Conservation (phyloP, 129 eudicot species). For the Pulicaria dysenterica region DNA sequence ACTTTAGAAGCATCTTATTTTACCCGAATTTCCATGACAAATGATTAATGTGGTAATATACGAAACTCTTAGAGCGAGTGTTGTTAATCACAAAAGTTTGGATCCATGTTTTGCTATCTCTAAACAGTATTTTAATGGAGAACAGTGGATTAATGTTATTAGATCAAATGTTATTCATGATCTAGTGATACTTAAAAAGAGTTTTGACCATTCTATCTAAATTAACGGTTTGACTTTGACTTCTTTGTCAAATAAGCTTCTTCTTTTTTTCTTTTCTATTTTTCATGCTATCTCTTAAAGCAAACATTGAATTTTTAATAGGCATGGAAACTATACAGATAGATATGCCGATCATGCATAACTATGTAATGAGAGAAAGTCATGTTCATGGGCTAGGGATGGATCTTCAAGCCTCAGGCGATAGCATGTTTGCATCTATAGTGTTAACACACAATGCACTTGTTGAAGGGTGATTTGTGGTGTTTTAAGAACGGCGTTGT, state of each 20-base stretch:
- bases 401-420: too few relatives aligned
- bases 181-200: background rate
- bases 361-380: too few relatives aligned
- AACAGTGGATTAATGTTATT: background rate
- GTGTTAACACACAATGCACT: too few relatives aligned
- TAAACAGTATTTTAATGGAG: background rate
- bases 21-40: background rate
- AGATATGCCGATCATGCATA: too few relatives aligned
- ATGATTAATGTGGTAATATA: constrained; percentile 16
- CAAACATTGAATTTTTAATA: too few relatives aligned
- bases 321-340: too few relatives aligned
- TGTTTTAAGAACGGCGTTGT: too few relatives aligned
- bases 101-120: constrained; percentile 4
- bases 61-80: constrained; percentile 5
- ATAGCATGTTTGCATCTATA: too few relatives aligned
- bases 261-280: background rate
- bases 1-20: background rate
- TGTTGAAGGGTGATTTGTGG: too few relatives aligned
- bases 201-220: background rate
- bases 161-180: background rate
- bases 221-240: constrained; percentile 13
- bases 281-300: too few relatives aligned
- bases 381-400: too few relatives aligned
- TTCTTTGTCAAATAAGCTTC: constrained; percentile 3
- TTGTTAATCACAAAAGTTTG: constrained; percentile 9